Evolutionary conservation across 805 yeast genomes (phyloP).

Genomic region (Cyberlindnera americana): DNA sequence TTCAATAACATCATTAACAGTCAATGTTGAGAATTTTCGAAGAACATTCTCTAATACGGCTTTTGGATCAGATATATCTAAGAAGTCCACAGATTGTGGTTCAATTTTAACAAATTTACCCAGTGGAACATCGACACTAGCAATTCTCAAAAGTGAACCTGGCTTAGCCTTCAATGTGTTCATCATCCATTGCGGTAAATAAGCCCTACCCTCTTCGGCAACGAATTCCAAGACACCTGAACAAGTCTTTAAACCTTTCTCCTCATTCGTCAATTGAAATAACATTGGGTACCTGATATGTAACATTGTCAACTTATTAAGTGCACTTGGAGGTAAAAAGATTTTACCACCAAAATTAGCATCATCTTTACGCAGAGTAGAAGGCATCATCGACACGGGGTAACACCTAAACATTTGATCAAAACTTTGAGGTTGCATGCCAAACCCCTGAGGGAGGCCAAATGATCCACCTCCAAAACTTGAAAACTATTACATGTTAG

Average conservation of each 20-base stretch:
- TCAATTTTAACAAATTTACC: conserved; percentile 91
- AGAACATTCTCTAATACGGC: conserved; percentile 93
- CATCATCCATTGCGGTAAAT: conserved; percentile 97
- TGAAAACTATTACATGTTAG: conserved; percentile 30
- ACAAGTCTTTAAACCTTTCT: conserved; percentile 59
- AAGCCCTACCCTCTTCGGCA: conserved; percentile 96
- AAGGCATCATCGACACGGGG: conserved; percentile 85
- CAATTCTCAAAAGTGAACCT: conserved; percentile 76
- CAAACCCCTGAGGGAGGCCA: conserved; percentile 3
- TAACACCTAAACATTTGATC: conserved; percentile 90
- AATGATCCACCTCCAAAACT: conserved; percentile 30
- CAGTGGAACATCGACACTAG: conserved; percentile 73
- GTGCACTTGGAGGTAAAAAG: conserved; percentile 88
- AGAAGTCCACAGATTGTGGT: conserved; percentile 91
- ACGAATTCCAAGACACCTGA: conserved; percentile 95
- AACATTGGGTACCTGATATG: conserved; percentile 96
- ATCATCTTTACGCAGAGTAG: conserved; percentile 61
- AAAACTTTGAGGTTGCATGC: conserved; percentile 43
- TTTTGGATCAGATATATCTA: conserved; percentile 92
- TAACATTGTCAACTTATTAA: conserved; percentile 82
- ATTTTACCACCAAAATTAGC: conserved; percentile 95
- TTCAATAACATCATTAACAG: conserved; percentile 81
- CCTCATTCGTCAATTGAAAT: conserved; percentile 73
- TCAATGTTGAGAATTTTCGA: conserved; percentile 83
- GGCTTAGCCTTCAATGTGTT: conserved; percentile 65